phyloP scores from a whole-genome alignment of 1,139 yeast species.

The Geotrichum restrictum region DNA sequence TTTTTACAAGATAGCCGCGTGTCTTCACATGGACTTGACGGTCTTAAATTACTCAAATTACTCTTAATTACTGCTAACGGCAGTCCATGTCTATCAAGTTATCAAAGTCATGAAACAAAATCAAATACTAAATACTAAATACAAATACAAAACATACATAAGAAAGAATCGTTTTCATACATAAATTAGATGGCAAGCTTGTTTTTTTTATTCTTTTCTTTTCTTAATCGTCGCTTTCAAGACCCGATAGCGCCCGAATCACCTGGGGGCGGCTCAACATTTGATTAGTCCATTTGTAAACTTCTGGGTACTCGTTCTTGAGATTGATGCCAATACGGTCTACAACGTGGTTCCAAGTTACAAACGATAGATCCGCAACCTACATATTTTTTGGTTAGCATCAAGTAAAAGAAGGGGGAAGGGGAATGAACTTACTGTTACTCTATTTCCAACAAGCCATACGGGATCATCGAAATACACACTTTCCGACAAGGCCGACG shows the following conservation, averaged over 20 bases:
- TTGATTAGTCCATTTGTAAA: conserved; percentile 77
- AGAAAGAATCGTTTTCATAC: neutral
- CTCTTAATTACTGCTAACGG: too few species aligned
- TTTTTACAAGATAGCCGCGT: too few species aligned
- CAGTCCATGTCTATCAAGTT: too few species aligned
- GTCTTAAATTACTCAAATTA: too few species aligned
- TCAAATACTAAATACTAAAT: neutral
- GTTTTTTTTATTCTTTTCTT: neutral
- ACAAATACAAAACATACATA: neutral
- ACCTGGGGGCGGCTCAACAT: conserved; percentile 40
- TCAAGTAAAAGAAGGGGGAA: neutral
- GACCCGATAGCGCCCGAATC: conserved; percentile 36
- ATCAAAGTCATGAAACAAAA: too few species aligned
- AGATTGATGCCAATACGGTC: conserved; percentile 87
- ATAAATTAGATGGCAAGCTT: neutral
- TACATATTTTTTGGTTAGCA: neutral
- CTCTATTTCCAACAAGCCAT: conserved; percentile 89
- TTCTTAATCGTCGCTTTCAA: conserved; percentile 26
- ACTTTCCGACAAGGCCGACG: conserved; percentile 80
- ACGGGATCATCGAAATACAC: conserved; percentile 89
- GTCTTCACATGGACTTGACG: too few species aligned
- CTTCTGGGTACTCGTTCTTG: conserved; percentile 73
- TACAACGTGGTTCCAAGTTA: conserved; percentile 95
- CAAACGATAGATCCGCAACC: conserved; percentile 86
- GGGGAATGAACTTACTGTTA: conserved; percentile 43